Evolutionary conservation across 2,329 filamentous ascomycete species (phyloP), one percentile per base, ranked within the genome.

Genomic region (Nemania serpens): DNA sequence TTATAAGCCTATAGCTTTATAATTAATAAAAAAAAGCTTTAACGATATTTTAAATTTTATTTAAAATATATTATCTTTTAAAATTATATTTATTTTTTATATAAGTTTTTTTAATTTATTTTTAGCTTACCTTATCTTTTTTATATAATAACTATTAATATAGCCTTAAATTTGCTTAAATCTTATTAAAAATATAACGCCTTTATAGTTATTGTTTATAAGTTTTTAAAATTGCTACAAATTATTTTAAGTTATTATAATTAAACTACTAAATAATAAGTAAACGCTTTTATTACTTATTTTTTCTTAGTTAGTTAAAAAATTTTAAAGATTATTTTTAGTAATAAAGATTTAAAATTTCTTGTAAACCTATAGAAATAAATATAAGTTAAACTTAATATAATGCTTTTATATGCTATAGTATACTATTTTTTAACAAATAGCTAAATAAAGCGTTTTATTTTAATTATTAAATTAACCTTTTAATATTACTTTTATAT

Each of bases 1-100:
- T 43, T 43, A 25, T 34, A 34, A 34, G 5, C 45, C 22, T 20
- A 33, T 9, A 45, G 45, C 6, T 55, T 55, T 55, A 33, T 55
- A 4, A 34, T 55, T 13, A 55, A 55, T 47, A 18, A 12, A 45
- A 54, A 54, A 54, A 54, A 54, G 13, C 18, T 50, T 13, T 12
- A 17, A 42, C 6, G 15, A 22, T 43, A 43, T 43, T 43, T 47
- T 47, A 47, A 47, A n/a, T 15, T 11, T 33, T 47, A 17, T 33
- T 33, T 47, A n/a, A 49, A 43, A 42, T 53, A 43, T 42, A 3
- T 29, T 25, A 1, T 53, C 1, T 18, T 43, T 5, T 37, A 43
- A 13, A 42, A 42, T 13, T 17, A 17, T 42, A 43, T 5, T 43
- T 43, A 43, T 43, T 18, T 18, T 5, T 22, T 22, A 4, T 52